phyloP scores from a whole-genome alignment of 1,139 yeast species.

The Saccharomyces hybrid region DNA sequence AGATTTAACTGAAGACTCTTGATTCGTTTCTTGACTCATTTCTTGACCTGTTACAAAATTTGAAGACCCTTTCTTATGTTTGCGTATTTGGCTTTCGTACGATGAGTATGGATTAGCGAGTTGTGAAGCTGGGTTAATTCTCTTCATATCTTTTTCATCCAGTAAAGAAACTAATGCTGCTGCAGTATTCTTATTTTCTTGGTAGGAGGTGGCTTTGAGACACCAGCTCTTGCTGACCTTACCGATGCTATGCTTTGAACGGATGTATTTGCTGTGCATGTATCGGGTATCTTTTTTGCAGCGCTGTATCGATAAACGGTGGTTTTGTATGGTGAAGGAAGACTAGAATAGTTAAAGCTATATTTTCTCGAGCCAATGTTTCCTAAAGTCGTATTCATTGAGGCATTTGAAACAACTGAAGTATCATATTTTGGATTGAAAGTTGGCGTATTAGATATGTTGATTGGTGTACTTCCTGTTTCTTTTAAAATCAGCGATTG shows the following conservation, averaged over 20 bases:
- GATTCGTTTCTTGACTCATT: slow-evolving; percentile 11
- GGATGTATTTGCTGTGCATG: slow-evolving; percentile 6
- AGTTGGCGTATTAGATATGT: slow-evolving; percentile 27
- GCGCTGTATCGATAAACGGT: slow-evolving; percentile 30
- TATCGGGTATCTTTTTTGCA: slow-evolving; percentile 8
- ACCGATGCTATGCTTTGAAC: neutral
- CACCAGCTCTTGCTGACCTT: neutral
- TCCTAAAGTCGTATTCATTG: slow-evolving; percentile 17
- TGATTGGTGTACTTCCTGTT: slow-evolving; percentile 10
- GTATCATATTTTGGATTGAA: slow-evolving; percentile 32
- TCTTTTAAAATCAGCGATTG: slow-evolving; percentile 13
- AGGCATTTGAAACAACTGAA: slow-evolving; percentile 2
- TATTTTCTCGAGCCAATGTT: slow-evolving; percentile 26
- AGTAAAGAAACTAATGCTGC: slow-evolving; percentile 54
- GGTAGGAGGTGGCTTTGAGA: slow-evolving; percentile 5
- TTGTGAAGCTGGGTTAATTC: slow-evolving; percentile 22
- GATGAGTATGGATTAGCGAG: slow-evolving; percentile 50
- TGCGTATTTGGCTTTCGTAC: slow-evolving; percentile 22
- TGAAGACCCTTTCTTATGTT: slow-evolving; percentile 14
- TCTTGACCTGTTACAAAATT: slow-evolving; percentile 7
- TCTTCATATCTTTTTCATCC: slow-evolving; percentile 35
- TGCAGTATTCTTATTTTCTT: slow-evolving; percentile 56
- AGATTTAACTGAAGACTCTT: slow-evolving; percentile 10
- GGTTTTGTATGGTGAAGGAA: slow-evolving; percentile 60
- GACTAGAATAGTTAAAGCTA: slow-evolving; percentile 52